Conservation (phyloP, 1,139 yeast genomes). For the Suhomyces kunorum region DNA sequence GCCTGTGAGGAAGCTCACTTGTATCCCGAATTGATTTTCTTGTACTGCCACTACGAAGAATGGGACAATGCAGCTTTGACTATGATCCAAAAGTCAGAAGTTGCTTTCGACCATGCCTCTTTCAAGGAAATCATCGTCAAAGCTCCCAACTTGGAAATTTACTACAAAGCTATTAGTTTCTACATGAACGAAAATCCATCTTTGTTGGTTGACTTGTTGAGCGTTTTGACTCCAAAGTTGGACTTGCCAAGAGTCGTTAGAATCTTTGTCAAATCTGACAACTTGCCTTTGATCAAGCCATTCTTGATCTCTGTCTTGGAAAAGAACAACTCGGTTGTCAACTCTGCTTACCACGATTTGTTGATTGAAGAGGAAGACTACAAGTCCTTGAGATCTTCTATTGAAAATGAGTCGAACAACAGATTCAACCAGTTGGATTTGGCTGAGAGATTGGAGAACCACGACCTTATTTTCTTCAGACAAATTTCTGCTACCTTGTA, state of each 20-base stretch:
- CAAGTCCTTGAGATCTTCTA: slow-evolving; percentile 82
- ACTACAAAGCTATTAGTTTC: slow-evolving; percentile 95
- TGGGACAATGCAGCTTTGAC: slow-evolving; percentile 99
- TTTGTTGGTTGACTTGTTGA: slow-evolving; percentile 78
- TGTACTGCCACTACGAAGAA: slow-evolving; percentile 97
- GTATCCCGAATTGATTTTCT: slow-evolving; percentile 94
- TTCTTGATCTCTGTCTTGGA: slow-evolving; percentile 88
- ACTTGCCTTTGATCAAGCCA: slow-evolving; percentile 93
- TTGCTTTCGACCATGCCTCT: slow-evolving; percentile 89
- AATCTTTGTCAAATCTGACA: slow-evolving; percentile 92
- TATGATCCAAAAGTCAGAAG: slow-evolving; percentile 94
- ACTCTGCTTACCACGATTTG: slow-evolving; percentile 92
- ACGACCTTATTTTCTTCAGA: slow-evolving; percentile 86
- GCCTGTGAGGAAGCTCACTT: slow-evolving; percentile 93
- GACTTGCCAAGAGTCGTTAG: slow-evolving; percentile 95
- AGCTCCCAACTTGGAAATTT: slow-evolving; percentile 94
- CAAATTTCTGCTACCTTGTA: slow-evolving; percentile 93
- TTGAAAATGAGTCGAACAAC: slow-evolving; percentile 77
- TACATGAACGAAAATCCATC: slow-evolving; percentile 93
- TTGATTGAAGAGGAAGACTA: slow-evolving; percentile 96
- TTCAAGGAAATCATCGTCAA: slow-evolving; percentile 94
- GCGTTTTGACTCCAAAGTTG: slow-evolving; percentile 85
- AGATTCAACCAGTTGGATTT: slow-evolving; percentile 89
- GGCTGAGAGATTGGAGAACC: slow-evolving; percentile 92
- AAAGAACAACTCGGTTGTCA: slow-evolving; percentile 88